Percentiles rank a stretch among this genome's conserved stretches.
Evolutionary conservation across 2,329 filamentous ascomycete species (phyloP).

Genomic region (Pseudopithomyces chartarum): DNA sequence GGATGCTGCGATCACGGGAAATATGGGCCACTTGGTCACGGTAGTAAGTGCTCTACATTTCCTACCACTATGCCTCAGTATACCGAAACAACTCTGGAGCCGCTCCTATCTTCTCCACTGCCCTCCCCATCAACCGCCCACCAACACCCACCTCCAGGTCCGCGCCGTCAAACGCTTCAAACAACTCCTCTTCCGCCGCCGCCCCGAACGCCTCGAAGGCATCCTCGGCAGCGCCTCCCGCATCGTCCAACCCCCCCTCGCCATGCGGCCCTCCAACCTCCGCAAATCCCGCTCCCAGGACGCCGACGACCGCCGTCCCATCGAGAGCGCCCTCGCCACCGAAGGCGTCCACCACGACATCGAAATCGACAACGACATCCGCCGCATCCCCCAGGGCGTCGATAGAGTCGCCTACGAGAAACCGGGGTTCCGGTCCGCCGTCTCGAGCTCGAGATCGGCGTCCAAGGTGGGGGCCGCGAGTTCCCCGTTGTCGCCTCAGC

Average conservation of each 20-base stretch:
- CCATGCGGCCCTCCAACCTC: constrained; percentile 51
- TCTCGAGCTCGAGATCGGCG: constrained; percentile 8
- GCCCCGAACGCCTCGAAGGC: constrained; percentile 60
- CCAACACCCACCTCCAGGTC: too few species aligned
- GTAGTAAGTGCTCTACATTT: constrained; percentile 62
- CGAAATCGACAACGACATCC: constrained; percentile 37
- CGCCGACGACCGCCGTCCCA: constrained; percentile 54
- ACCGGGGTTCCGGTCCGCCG: constrained; percentile 19
- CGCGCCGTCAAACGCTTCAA: constrained; percentile 93
- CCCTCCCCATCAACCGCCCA: too few species aligned
- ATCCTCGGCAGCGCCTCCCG: constrained; percentile 64
- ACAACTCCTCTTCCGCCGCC: constrained; percentile 65
- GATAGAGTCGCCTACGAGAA: constrained; percentile 28
- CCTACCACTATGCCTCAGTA: neutral
- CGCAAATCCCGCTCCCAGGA: constrained; percentile 57
- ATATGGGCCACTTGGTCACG: constrained; percentile 83
- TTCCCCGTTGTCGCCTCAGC: constrained; percentile 25
- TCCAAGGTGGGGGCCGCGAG: constrained; percentile 16
- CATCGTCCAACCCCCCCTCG: constrained; percentile 62
- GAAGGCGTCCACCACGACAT: constrained; percentile 60
- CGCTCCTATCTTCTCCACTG: neutral
- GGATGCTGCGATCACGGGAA: constrained; percentile 86
- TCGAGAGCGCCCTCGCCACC: constrained; percentile 57
- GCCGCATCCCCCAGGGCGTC: constrained; percentile 21
- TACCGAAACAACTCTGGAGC: neutral